Evolutionary conservation across 768 basidiomycete species (phyloP), one percentile per base, ranked within the genome.

Genomic region (Leucosporidium scottii): DNA sequence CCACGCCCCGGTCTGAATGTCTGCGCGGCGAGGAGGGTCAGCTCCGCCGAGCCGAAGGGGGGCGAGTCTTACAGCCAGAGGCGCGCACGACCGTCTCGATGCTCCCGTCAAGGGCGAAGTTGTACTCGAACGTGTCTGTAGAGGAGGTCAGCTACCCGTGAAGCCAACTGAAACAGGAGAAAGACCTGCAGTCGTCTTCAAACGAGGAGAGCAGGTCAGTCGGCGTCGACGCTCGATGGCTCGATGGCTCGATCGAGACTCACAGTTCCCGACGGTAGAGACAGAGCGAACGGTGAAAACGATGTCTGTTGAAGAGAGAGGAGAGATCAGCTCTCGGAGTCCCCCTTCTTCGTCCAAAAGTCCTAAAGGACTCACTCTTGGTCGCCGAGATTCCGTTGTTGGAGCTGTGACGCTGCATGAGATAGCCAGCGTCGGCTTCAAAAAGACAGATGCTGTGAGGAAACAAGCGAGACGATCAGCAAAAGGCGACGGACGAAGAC

Each of bases 371-470:
- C 53, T 54, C 53, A 54, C 53, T 28, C 18, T 57, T 34, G 31
- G 76, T 74, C 13, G 73, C 72, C 3, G 72, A 71, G n/a, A 75
- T 61, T 69, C 75, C 75, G 7, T 66, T 62, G 51, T 59, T 61
- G 34, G 70, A 67, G 18, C 71, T 66, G 61, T 78, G 78, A 1
- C 76, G 67, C 51, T 74, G 72, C 36, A 79, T 74, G 18, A 74
- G 74, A 61, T 75, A 74, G 7, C 65, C 62, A 48, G 67, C 64
- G 30, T 77, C 76, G 4, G 57, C 31, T 64, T 78, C 77, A 51
- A 74, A 77, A 36, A 78, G 54, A 30, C 63, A 57, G 48, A 69
- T 39, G 23, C 64, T 34, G 28, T 13, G 39, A 44, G 13, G 39
- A 13, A 44, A 44, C 2, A 44, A 17, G 39, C 8, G 34, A 44